Conservation (phyloP, 1,284 basidiomycete genomes). For the Microstroma glucosiphilum region DNA sequence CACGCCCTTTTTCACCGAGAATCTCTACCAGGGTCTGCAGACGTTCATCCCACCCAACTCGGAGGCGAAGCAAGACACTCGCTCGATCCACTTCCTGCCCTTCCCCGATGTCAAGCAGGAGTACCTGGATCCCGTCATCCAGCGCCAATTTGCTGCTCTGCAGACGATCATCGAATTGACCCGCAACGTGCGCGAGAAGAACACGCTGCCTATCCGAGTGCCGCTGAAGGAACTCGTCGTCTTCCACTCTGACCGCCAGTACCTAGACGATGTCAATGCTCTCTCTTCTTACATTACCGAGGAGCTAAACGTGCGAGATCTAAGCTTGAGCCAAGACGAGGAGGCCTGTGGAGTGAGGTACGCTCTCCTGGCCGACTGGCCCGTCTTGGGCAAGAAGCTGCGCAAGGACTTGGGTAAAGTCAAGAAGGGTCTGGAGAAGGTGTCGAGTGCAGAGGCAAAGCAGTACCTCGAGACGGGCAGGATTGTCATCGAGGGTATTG, state of each 20-base stretch:
- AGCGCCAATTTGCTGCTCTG: conserved; percentile 89
- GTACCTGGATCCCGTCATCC: conserved; percentile 93
- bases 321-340: conserved; percentile 86
- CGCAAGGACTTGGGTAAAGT: conserved; percentile 88
- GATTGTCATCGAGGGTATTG: conserved; percentile 81
- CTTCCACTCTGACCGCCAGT: conserved; percentile 82
- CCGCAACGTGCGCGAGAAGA: conserved; percentile 79
- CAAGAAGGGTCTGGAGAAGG: conserved; percentile 74
- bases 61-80: conserved; percentile 61
- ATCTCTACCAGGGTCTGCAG: conserved; percentile 84
- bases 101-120: conserved; percentile 91
- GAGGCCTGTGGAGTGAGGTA: conserved; percentile 78
- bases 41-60: conserved; percentile 60
- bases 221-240: conserved; percentile 88
- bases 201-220: conserved; percentile 64
- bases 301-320: conserved; percentile 88
- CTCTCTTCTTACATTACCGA: conserved; percentile 85
- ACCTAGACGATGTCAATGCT: conserved; percentile 76
- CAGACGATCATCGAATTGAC: conserved; percentile 89
- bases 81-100: conserved; percentile 89
- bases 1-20: conserved; percentile 96
- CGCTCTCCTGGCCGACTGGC: conserved; percentile 88
- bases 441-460: conserved; percentile 79
- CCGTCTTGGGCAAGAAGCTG: conserved; percentile 85
- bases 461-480: conserved; percentile 69